phyloP scores from a whole-genome alignment of 805 yeast species.

The Barnettozyma siamensis region DNA sequence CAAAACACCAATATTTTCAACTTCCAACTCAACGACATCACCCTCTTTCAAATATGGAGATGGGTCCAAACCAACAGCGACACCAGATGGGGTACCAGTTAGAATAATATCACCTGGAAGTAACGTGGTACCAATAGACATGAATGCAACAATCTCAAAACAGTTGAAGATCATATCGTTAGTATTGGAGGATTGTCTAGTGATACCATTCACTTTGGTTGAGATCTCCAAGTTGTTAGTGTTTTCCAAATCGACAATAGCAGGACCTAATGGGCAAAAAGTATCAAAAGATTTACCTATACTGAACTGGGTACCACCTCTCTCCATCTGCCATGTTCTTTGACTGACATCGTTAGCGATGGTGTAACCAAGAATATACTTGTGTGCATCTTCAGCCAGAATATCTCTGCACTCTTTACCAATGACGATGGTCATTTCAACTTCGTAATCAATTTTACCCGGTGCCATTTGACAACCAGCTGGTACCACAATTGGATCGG shows the following conservation, averaged over 20 bases:
- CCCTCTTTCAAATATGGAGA: constrained; percentile 38
- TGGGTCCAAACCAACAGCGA: constrained; percentile 41
- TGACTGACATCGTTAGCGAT: constrained; percentile 54
- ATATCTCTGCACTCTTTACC: constrained; percentile 45
- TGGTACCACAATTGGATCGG: constrained; percentile 38
- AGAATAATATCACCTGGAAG: constrained; percentile 48
- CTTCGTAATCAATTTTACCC: constrained; percentile 44
- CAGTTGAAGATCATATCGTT: constrained; percentile 45
- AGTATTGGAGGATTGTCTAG: constrained; percentile 40
- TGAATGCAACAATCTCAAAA: constrained; percentile 37
- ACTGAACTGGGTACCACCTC: constrained; percentile 50
- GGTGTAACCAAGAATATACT: constrained; percentile 45
- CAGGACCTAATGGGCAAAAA: constrained; percentile 56
- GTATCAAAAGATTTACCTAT: constrained; percentile 49
- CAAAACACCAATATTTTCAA: constrained; percentile 39
- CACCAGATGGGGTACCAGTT: constrained; percentile 56
- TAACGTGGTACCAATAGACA: constrained; percentile 47
- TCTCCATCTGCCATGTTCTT: constrained; percentile 49
- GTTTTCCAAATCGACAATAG: constrained; percentile 30
- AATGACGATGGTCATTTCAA: constrained; percentile 48
- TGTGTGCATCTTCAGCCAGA: constrained; percentile 35
- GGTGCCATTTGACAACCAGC: constrained; percentile 29
- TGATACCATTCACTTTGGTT: constrained; percentile 42
- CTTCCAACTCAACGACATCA: constrained; percentile 36
- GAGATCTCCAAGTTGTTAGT: constrained; percentile 30